Evolutionary conservation across 768 basidiomycete species (phyloP), one percentile per base, ranked within the genome.

Genomic region (Xanthoconium purpureum): DNA sequence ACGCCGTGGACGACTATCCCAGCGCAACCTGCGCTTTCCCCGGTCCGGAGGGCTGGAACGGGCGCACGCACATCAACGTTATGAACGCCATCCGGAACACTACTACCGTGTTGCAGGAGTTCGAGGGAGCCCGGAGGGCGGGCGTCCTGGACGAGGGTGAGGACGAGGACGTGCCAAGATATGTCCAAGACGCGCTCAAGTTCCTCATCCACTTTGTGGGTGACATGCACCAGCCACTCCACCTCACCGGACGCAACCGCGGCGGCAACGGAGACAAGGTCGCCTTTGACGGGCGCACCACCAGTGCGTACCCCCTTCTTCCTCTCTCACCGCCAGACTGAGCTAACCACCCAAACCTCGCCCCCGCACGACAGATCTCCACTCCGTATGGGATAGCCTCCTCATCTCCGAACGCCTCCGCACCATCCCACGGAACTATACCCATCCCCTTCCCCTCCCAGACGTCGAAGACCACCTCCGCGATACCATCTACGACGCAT

Each of bases 191-290:
- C 63, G 91, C 96, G 3, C 77, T 98, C 63, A 89, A 91, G 70
- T 99, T 97, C 76, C 76, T 99, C 33, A 81, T 95, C 32, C 97
- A 99, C 71, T 98, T 93, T 63, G 52, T 97, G 12, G 94, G 96
- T 0, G 96, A 98, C 69, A 78, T 96, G 79, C 96, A 97, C 64
- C 86, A 89, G 81, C 96, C 96, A 6, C 75, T 99, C 52, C 96
- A 99, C 70, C 80, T 99, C 37, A 89, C 89, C 0, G 91, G 91
- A 3, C 78, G 94, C 17, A 85, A 94, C 62, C 80, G 90, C 32
- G 96, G 96, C 6, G 96, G 95, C 1, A 98, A 98, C 66, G 81
- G 81, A 7, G 81, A 79, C 59, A 85, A 84, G 63, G 91, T 94
- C 29, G 65, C 74, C 13, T 97, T 90, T 67, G 88, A 87, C 55